phyloP scores from a whole-genome alignment of 768 basidiomycete genomes.

The Leucosporidium creatinivorum region DNA sequence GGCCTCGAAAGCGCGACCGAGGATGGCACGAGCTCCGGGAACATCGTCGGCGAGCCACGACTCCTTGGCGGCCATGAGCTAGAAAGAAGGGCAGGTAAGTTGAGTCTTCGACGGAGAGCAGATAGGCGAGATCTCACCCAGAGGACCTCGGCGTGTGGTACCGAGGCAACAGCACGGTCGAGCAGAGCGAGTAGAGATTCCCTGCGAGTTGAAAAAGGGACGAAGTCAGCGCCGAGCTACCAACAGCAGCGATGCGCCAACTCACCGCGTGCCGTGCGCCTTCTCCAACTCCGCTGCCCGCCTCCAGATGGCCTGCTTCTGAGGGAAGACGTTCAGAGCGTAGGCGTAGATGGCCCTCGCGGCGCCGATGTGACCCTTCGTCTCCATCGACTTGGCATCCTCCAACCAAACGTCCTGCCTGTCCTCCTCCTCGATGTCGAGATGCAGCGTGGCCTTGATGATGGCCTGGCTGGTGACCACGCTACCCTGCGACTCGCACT shows the following conservation, averaged over 20 bases:
- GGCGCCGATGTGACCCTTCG: conserved; percentile 66
- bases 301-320: conserved; percentile 76
- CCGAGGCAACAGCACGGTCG: conserved; percentile 72
- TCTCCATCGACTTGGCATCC: conserved; percentile 77
- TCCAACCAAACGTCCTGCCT: conserved; percentile 79
- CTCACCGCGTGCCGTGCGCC: conserved; percentile 70
- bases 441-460: conserved; percentile 82
- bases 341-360: conserved; percentile 84
- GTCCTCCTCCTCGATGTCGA: conserved; percentile 95
- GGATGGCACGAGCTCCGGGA: conserved; percentile 76
- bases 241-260: not conserved
- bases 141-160: conserved; percentile 88
- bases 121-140: conserved; percentile 50
- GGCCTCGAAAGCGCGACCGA: conserved; percentile 81
- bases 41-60: conserved; percentile 88
- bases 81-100: not conserved
- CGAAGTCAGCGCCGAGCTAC: not conserved
- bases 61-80: conserved; percentile 92
- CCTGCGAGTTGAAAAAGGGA: conserved; percentile 42
- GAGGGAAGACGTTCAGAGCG: conserved; percentile 83
- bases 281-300: conserved; percentile 90
- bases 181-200: conserved; percentile 77
- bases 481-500: conserved; percentile 76
- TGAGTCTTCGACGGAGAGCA: too few species aligned
- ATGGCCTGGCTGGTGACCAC: conserved; percentile 87